Base-by-base conservation (phyloP, 345 rosid genomes). In the Heritiera littoralis region DNA sequence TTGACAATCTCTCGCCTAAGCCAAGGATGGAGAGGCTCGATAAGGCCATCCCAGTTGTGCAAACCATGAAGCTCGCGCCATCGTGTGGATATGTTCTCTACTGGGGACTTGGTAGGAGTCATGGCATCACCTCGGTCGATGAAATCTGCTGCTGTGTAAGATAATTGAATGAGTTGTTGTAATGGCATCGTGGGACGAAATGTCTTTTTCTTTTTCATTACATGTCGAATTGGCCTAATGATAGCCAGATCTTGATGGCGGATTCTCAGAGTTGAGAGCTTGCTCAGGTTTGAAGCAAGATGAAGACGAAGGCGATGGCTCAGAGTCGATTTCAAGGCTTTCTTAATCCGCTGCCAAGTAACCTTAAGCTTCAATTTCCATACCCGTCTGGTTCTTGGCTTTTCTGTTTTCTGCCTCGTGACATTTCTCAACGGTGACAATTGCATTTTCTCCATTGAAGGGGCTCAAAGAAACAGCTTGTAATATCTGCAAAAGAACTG, bases 51-150 rank as follows among this genome's bases (percentile, higher is more conserved):
- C 92, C 92, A 89, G 15, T 89, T 80, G 18, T 74, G 78, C 40
- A 64, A 48, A 38, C 89, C 95, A 60, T 89, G 92, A 12, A 88
- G 49, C 72, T 87, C 84, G 30, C 76, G 84, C 93, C 93, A 89
- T 77, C 32, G 67, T 5, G 76, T 59, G 38, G 95, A 86, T 55
- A 91, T 77, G 23, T 85, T 81, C 64, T 87, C 87, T 46, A 77
- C 87, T 4, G 92, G 95, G 11, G 93, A 90, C 9, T 83, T 74
- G 13, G 89, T 88, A 15, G 93, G 93, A 41, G 92, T 91, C 92
- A 89, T 89, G 45, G 80, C 63, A 75, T 91, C 86, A 0, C 91
- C 94, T 8, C 79, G 54, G 84, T 91, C 92, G 6, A 89, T 43
- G 52, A 91, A 89, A 88, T 89, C 87, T 0, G 83, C 58, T 0